Evolutionary conservation across 306 rosid genomes (phyloP).

Genomic region (Cyclanthera cordifolia): DNA sequence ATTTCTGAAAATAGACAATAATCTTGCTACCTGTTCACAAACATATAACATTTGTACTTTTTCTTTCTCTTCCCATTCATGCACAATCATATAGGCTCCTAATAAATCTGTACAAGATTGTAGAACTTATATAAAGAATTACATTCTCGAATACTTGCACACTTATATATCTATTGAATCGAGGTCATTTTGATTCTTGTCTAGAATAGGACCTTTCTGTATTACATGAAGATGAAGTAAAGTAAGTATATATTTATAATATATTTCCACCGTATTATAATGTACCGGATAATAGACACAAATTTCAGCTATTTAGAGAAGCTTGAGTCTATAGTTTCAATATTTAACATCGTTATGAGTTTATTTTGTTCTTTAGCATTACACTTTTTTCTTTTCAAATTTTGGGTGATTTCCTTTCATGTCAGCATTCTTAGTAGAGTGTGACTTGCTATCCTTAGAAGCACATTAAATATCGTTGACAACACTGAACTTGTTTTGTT

Average conservation of each 20-base stretch:
- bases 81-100: not conserved
- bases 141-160: not conserved
- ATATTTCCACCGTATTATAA: not conserved
- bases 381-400: too few species aligned
- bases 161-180: not conserved
- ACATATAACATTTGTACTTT: slow-evolving; percentile 29
- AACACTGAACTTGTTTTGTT: too few species aligned
- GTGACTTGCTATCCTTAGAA: too few species aligned
- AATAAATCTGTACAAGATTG: not conserved
- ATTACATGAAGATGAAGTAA: not conserved
- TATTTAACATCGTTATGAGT: not conserved
- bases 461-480: too few species aligned
- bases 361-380: too few species aligned
- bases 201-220: not conserved
- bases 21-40: slow-evolving; percentile 67
- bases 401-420: too few species aligned
- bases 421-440: too few species aligned
- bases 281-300: not conserved
- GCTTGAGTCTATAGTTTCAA: not conserved
- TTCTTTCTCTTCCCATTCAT: not conserved
- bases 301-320: not conserved
- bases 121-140: not conserved
- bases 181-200: not conserved
- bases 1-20: slow-evolving; percentile 76
- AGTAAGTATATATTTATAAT: not conserved